phyloP scores from a whole-genome alignment of 768 basidiomycete genomes.

The Auricularia auricula-judae region DNA sequence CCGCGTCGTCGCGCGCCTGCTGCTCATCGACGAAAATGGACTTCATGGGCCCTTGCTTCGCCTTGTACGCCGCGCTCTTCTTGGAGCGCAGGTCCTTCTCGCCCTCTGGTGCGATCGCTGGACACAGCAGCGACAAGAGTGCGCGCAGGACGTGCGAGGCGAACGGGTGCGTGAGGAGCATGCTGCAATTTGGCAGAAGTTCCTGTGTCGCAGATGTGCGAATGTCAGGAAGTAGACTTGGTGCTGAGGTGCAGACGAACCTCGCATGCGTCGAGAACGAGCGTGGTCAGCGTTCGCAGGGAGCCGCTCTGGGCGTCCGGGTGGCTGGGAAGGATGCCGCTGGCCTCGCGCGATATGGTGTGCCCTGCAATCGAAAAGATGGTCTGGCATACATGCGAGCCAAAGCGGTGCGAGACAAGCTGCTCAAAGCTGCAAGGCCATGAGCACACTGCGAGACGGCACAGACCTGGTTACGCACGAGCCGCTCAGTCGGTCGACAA shows the following conservation, averaged over 20 bases:
- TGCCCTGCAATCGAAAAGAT: conserved; percentile 56
- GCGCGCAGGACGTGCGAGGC: conserved; percentile 85
- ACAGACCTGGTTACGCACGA: conserved; percentile 48
- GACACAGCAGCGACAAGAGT: conserved; percentile 66
- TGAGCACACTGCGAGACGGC: conserved; percentile 3
- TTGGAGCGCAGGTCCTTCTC: conserved; percentile 53
- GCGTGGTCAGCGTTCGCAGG: conserved; percentile 24
- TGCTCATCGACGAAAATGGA: conserved; percentile 49
- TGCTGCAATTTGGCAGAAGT: conserved; percentile 48
- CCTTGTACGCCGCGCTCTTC: conserved; percentile 74
- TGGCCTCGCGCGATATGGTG: conserved; percentile 60
- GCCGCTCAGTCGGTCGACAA: conserved; percentile 76
- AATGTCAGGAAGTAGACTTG: not conserved
- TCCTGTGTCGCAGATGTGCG: conserved; percentile 35
- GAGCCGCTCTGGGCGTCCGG: conserved; percentile 31
- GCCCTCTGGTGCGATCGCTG: conserved; percentile 21
- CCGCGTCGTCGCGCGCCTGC: conserved; percentile 26
- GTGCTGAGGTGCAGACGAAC: not conserved
- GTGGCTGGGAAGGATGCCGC: conserved; percentile 40
- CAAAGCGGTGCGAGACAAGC: conserved; percentile 74
- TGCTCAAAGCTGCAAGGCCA: conserved; percentile 41
- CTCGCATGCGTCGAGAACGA: conserved; percentile 13
- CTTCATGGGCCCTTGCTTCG: conserved; percentile 68
- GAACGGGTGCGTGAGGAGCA: conserved; percentile 73
- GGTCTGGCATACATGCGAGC: conserved; percentile 92